Evolutionary conservation across 108 stramenopile species (phyloP).

Genomic region (Skeletonema costatum): DNA sequence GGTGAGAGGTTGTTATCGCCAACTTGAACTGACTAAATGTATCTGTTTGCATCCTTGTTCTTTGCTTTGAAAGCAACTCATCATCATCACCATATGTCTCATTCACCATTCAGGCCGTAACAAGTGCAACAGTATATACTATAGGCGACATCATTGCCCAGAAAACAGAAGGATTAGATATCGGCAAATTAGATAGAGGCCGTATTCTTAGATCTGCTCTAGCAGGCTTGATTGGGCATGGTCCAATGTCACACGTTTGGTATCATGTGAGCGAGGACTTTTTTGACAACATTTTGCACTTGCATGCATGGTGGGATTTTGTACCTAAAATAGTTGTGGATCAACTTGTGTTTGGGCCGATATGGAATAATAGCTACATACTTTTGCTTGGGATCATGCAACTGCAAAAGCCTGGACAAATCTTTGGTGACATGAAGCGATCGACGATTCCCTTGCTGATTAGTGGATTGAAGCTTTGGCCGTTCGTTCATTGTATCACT

Average conservation of each 20-base stretch:
- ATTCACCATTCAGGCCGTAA: slow-evolving; percentile 12
- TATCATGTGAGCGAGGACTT: slow-evolving; percentile 65
- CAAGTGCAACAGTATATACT: slow-evolving; percentile 64
- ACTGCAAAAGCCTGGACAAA: slow-evolving; percentile 36
- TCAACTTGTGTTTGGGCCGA: slow-evolving; percentile 56
- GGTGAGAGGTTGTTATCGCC: slow-evolving; percentile 11
- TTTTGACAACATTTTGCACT: slow-evolving; percentile 56
- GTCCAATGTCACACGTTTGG: slow-evolving; percentile 84
- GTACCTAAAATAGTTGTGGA: slow-evolving; percentile 73
- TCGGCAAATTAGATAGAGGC: slow-evolving; percentile 63
- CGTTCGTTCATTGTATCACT: slow-evolving; percentile 81
- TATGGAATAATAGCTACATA: slow-evolving; percentile 70
- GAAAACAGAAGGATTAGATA: slow-evolving; percentile 46
- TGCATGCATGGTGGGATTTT: slow-evolving; percentile 65
- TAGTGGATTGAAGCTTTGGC: slow-evolving; percentile 86
- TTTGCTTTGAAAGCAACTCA: neutral
- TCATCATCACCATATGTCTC: neutral
- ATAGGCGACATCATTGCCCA: slow-evolving; percentile 85
- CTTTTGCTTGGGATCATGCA: slow-evolving; percentile 66
- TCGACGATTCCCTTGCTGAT: slow-evolving; percentile 78
- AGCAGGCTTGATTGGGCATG: slow-evolving; percentile 86
- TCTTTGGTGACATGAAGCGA: slow-evolving; percentile 73
- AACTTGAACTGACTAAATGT: no score
- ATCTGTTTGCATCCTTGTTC: neutral
- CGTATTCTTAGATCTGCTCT: slow-evolving; percentile 59